These are phyloP conservation scores for Colletotrichum theobromicola DNA, from an alignment of 2,329 filamentous ascomycete species.

Conservation along the genomic window DNA sequence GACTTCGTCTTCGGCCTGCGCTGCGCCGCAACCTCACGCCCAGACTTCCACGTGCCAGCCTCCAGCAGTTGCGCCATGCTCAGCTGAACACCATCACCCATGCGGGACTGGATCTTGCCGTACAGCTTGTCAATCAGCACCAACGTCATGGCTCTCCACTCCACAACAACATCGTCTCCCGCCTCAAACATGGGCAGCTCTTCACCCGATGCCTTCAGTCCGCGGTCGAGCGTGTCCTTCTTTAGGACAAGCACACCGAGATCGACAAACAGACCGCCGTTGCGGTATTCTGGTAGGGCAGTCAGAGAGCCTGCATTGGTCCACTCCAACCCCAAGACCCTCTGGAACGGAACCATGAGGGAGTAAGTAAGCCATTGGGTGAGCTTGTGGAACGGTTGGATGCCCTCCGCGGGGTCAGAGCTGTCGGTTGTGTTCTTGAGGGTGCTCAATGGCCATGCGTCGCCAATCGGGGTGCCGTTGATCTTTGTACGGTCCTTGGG, in stretches of 20 bases:
- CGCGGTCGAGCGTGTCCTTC: constrained; percentile 70
- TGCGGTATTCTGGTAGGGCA: constrained; percentile 89
- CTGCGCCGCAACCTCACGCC: constrained; percentile 80
- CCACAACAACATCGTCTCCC: constrained; percentile 65
- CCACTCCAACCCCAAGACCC: constrained; percentile 80
- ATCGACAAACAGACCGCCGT: constrained; percentile 87
- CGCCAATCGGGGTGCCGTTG: constrained; percentile 47
- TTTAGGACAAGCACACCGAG: constrained; percentile 83
- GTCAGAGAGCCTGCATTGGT: constrained; percentile 83
- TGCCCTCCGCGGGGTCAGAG: constrained; percentile 38
- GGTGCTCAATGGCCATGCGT: constrained; percentile 51
- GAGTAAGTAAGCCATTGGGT: constrained; percentile 96
- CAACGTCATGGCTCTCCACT: constrained; percentile 70
- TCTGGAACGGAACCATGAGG: constrained; percentile 89
- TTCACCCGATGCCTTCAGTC: constrained; percentile 61
- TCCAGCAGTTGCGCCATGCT: constrained; percentile 57
- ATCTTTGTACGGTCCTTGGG: constrained; percentile 56
- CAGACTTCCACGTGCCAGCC: constrained; percentile 66
- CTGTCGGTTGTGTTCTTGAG: constrained; percentile 22
- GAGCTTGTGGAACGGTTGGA: constrained; percentile 91
- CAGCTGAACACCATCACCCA: constrained; percentile 39
- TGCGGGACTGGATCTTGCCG: constrained; percentile 45
- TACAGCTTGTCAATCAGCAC: constrained; percentile 63
- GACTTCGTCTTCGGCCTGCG: constrained; percentile 80
- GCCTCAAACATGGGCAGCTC: constrained; percentile 65